Evolutionary conservation across 2,329 filamentous ascomycete genomes (phyloP).

Genomic region (Colletotrichum viniferum): DNA sequence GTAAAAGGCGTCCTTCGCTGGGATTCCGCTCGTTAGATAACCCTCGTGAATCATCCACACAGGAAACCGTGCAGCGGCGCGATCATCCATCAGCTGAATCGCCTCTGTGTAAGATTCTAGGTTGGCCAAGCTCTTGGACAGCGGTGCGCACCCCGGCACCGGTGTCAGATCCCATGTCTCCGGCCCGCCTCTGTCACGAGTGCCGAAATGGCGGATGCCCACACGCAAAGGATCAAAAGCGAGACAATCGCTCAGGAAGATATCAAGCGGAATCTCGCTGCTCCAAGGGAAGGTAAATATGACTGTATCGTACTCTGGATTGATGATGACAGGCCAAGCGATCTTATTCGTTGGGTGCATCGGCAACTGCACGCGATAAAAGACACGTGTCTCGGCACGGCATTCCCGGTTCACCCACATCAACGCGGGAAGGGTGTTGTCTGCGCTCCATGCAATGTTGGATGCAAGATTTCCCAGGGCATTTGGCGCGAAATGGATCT

Average conservation of each 20-base stretch:
- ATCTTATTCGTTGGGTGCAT: slow-evolving; percentile 22
- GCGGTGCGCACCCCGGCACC: slow-evolving; percentile 11
- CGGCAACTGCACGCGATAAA: slow-evolving; percentile 25
- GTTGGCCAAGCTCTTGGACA: slow-evolving; percentile 13
- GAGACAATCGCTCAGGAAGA: slow-evolving; percentile 19
- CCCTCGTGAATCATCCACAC: slow-evolving; percentile 23
- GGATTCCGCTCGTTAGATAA: slow-evolving; percentile 13
- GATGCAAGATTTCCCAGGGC: slow-evolving; percentile 15
- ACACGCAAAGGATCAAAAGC: slow-evolving; percentile 18
- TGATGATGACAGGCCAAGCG: slow-evolving; percentile 21
- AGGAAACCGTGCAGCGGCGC: slow-evolving; percentile 12
- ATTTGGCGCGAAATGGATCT: slow-evolving; percentile 18
- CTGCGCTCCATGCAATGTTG: slow-evolving; percentile 22
- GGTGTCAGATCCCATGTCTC: slow-evolving; percentile 22
- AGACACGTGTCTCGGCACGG: slow-evolving; percentile 21
- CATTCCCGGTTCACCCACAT: slow-evolving; percentile 25
- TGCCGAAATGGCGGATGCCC: slow-evolving; percentile 19
- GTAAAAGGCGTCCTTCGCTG: slow-evolving; percentile 16
- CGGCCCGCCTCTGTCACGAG: slow-evolving; percentile 14
- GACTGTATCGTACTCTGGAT: slow-evolving; percentile 24
- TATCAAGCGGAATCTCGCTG: slow-evolving; percentile 20
- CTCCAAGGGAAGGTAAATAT: slow-evolving; percentile 23
- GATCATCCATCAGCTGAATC: slow-evolving; percentile 21
- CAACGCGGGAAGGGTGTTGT: slow-evolving; percentile 23
- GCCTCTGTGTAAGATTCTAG: slow-evolving; percentile 18